These are phyloP conservation scores for Persicaria maculosa DNA, from an alignment of 148 eudicot genomes.

Conservation along the genomic window DNA sequence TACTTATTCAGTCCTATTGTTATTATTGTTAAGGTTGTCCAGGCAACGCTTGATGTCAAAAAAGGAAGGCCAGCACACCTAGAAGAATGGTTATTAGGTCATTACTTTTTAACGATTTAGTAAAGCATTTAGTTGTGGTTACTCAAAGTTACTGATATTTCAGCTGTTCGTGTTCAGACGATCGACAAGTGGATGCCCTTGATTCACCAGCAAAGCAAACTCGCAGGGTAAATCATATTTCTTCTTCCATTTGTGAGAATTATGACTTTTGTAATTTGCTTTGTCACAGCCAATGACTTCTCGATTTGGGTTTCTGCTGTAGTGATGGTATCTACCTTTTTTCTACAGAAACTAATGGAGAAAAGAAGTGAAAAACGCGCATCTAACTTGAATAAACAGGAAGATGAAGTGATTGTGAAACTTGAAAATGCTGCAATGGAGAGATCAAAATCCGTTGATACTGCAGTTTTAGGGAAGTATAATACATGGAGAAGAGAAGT, in stretches of 20 bases:
- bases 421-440: conserved; percentile 92
- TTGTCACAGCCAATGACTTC: background rate
- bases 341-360: conserved; percentile 57
- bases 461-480: conserved; percentile 88
- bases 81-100: conserved; percentile 34
- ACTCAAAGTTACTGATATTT: background rate
- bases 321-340: background rate
- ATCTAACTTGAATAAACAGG: conserved; percentile 63
- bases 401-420: conserved; percentile 64
- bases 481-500: conserved; percentile 83
- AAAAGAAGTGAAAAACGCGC: conserved; percentile 68
- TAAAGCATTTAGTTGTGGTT: background rate
- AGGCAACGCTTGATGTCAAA: conserved; percentile 26
- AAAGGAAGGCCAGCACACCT: conserved; percentile 33
- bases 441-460: conserved; percentile 85
- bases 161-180: conserved; percentile 29
- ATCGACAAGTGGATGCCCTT: conserved; percentile 35
- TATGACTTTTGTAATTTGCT: background rate
- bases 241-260: background rate
- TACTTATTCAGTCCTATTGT: conserved; percentile 2
- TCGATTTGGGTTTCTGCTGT: background rate
- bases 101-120: conserved; percentile 3
- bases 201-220: conserved; percentile 57
- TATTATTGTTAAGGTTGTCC: conserved; percentile 23
- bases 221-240: conserved; percentile 50